Evolutionary conservation across 2,329 filamentous ascomycete species (phyloP).

Genomic region (Keithomyces neogunnii): DNA sequence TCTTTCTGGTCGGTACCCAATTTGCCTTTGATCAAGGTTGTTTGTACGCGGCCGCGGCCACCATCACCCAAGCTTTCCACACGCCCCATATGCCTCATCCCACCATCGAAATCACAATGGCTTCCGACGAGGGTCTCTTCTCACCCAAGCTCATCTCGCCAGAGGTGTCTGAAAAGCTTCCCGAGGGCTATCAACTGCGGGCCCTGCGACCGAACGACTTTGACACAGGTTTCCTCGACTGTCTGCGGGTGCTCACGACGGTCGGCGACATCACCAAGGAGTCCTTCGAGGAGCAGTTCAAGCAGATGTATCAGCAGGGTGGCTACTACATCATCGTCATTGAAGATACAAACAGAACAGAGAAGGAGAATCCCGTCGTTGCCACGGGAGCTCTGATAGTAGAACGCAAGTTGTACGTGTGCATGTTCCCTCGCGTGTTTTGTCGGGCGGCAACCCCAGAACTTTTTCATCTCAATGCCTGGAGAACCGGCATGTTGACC

Average conservation of each 20-base stretch:
- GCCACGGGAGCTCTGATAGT: constrained; percentile 85
- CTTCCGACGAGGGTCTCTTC: constrained; percentile 58
- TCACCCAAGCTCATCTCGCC: constrained; percentile 68
- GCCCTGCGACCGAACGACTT: constrained; percentile 74
- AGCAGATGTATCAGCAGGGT: constrained; percentile 67
- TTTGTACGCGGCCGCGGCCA: background rate
- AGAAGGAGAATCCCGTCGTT: constrained; percentile 58
- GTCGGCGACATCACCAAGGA: constrained; percentile 77
- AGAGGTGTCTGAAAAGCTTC: constrained; percentile 61
- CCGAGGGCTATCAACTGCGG: constrained; percentile 74
- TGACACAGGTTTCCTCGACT: constrained; percentile 76
- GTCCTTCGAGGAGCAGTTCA: constrained; percentile 70
- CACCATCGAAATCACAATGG: constrained; percentile 10
- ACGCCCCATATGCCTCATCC: constrained; percentile 3
- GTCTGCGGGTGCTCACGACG: constrained; percentile 82
- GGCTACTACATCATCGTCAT: constrained; percentile 86
- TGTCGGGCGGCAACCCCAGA: too few relatives aligned
- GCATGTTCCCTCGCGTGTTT: background rate
- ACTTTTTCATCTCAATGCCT: background rate
- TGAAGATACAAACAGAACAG: constrained; percentile 53
- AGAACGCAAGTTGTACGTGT: constrained; percentile 80
- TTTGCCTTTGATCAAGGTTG: background rate
- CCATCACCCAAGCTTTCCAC: background rate
- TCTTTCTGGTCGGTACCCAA: background rate
- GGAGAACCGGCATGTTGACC: background rate